A percentile compares a stretch with the other conserved stretches of the same genome.
These are phyloP conservation scores for Stentor coeruleus DNA, from an alignment of 73 alveolate species.

Conservation along the genomic window DNA sequence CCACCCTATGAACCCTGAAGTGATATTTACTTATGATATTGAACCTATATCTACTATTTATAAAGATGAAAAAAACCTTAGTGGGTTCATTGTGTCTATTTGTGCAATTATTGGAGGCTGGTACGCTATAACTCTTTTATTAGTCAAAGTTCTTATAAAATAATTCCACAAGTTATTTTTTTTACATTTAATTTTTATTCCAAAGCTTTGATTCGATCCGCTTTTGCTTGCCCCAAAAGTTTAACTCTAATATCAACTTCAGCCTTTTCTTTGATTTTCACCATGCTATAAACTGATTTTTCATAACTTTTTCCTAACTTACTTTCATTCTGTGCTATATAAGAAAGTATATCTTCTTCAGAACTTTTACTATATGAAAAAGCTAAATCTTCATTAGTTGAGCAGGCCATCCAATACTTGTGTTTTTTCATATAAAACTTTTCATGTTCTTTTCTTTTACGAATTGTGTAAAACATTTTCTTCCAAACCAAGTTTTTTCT, in stretches of 20 bases:
- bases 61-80: not conserved
- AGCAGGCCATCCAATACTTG: not conserved
- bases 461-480: not conserved
- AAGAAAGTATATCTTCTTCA: not conserved
- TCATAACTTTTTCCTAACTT: not conserved
- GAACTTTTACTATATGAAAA: not conserved
- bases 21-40: conserved; percentile 1
- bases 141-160: not conserved
- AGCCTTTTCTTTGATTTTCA: not conserved
- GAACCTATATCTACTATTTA: conserved; percentile 6
- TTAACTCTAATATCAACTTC: not conserved
- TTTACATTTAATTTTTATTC: too few species aligned
- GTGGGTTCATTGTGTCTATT: not conserved
- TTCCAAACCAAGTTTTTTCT: not conserved
- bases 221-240: not conserved
- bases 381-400: not conserved
- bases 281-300: not conserved
- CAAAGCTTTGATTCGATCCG: not conserved
- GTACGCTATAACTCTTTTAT: conserved; percentile 2
- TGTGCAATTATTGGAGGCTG: conserved; percentile 14
- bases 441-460: not conserved
- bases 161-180: not conserved
- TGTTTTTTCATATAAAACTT: not conserved
- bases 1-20: not conserved
- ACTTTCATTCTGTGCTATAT: not conserved